phyloP scores from a whole-genome alignment of 768 basidiomycete species.

The Lentinus tigrinus region DNA sequence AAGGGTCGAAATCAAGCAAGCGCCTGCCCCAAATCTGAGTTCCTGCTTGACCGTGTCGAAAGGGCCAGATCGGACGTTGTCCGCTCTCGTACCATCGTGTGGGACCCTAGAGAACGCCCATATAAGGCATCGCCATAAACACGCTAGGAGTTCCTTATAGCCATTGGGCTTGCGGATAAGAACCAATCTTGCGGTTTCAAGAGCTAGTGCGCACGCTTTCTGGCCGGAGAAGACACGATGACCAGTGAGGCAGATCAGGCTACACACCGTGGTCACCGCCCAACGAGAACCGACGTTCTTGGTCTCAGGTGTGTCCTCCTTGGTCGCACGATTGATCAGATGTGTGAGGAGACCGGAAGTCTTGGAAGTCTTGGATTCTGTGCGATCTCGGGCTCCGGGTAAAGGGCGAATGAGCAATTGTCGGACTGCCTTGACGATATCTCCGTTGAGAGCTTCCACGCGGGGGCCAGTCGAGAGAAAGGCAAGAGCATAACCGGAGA shows the following conservation, averaged over 20 bases:
- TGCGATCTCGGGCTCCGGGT: not conserved
- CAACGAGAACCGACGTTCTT: slow-evolving; percentile 34
- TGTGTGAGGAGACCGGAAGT: not conserved
- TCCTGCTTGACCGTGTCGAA: slow-evolving; percentile 49
- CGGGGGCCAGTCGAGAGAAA: not conserved
- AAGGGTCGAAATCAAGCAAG: slow-evolving; percentile 40
- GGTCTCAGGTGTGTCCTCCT: not conserved
- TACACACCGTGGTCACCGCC: slow-evolving; percentile 44
- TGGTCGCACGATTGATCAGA: not conserved
- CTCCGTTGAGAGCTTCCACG: not conserved
- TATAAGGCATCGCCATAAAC: slow-evolving; percentile 53
- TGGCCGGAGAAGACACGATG: slow-evolving; percentile 41
- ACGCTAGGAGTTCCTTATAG: slow-evolving; percentile 39
- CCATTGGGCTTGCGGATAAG: slow-evolving; percentile 33
- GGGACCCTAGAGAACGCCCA: slow-evolving; percentile 52
- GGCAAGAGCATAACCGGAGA: slow-evolving; percentile 7
- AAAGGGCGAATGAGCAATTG: slow-evolving; percentile 1
- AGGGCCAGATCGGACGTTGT: slow-evolving; percentile 29
- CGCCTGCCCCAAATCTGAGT: slow-evolving; percentile 42
- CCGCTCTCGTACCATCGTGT: not conserved
- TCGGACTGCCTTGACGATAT: not conserved
- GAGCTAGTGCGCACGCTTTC: slow-evolving; percentile 36
- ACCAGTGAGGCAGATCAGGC: slow-evolving; percentile 48
- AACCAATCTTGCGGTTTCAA: slow-evolving; percentile 34
- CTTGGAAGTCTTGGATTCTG: not conserved